phyloP scores from a whole-genome alignment of 352 stramenopile species.

The Phytophthora hibernalis region DNA sequence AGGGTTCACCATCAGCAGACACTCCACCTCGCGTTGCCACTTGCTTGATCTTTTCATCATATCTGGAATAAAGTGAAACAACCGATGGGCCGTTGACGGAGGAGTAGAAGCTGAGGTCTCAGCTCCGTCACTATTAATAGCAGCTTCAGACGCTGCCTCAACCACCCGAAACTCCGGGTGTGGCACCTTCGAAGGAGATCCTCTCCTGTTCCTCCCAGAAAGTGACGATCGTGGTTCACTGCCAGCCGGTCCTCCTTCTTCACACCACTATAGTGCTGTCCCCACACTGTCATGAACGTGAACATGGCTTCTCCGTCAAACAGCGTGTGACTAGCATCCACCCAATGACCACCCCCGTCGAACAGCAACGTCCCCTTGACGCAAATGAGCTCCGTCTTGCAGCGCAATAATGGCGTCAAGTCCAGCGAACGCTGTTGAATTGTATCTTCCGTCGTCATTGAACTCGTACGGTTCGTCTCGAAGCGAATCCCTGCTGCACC shows the following conservation, averaged over 20 bases:
- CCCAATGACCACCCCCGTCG: constrained; percentile 58
- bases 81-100: constrained; percentile 33
- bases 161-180: constrained; percentile 54
- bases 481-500: constrained; percentile 45
- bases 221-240: constrained; percentile 51
- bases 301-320: constrained; percentile 62
- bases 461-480: constrained; percentile 16
- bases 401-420: constrained; percentile 35
- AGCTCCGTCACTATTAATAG: neutral
- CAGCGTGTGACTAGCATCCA: constrained; percentile 52
- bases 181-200: constrained; percentile 20
- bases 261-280: constrained; percentile 52
- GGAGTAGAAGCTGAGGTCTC: neutral
- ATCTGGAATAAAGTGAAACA: constrained; percentile 50
- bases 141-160: neutral
- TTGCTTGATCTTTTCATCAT: constrained; percentile 52
- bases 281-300: constrained; percentile 66
- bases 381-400: constrained; percentile 32
- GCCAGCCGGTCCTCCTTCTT: constrained; percentile 28
- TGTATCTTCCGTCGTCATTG: constrained; percentile 42
- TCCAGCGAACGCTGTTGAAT: constrained; percentile 30
- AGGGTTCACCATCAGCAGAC: neutral
- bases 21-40: constrained; percentile 15
- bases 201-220: constrained; percentile 39
- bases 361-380: constrained; percentile 48